phyloP scores from a whole-genome alignment of 345 rosid species.

The Kandelia obovata region DNA sequence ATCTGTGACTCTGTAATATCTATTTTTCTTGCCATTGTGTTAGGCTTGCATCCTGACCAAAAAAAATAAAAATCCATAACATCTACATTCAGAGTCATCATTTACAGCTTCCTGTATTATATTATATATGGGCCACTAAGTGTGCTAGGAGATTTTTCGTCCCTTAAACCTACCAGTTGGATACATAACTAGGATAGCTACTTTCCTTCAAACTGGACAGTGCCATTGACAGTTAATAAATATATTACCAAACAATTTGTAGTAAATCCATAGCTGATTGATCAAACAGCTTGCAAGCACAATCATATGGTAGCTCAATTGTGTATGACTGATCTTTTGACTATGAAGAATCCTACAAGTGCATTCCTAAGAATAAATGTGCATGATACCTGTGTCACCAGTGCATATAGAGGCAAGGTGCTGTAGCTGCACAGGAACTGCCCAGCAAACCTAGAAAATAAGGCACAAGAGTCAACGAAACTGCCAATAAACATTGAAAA shows the following conservation, averaged over 20 bases:
- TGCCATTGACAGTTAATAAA: background rate
- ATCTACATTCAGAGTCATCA: too few species aligned
- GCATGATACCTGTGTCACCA: conserved; percentile 71
- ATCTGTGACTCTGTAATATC: too few species aligned
- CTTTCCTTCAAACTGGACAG: background rate
- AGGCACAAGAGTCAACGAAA: conserved; percentile 1
- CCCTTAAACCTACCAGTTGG: too few species aligned
- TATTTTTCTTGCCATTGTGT: too few species aligned
- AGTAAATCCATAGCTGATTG: background rate
- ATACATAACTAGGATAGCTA: too few species aligned
- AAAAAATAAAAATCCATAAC: too few species aligned
- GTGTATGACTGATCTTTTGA: background rate
- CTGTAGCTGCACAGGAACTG: conserved; percentile 96
- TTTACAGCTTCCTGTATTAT: too few species aligned
- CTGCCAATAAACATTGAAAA: conserved; percentile 5
- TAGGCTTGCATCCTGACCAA: too few species aligned
- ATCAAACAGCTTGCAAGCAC: background rate
- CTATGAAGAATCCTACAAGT: background rate
- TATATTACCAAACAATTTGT: background rate
- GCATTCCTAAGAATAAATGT: background rate
- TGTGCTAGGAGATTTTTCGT: too few species aligned
- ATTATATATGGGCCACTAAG: too few species aligned
- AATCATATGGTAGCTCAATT: background rate
- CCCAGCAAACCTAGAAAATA: conserved; percentile 60
- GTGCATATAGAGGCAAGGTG: conserved; percentile 90